Evolutionary conservation across 805 yeast genomes (phyloP), one percentile per base, ranked within the genome.

Genomic region (Saturnispora quitensis): DNA sequence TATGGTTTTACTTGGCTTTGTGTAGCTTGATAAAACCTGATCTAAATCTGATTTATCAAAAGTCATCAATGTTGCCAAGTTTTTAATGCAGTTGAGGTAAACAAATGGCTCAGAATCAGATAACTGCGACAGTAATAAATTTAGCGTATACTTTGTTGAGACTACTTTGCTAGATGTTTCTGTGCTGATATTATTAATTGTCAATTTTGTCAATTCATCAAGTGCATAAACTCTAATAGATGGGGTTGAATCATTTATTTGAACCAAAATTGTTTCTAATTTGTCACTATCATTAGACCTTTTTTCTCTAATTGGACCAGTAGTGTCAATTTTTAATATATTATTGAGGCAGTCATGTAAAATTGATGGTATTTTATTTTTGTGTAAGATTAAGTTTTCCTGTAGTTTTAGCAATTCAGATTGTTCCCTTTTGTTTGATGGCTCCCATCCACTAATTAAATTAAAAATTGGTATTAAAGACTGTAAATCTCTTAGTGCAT

Each of bases 171-270:
- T 17, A 4, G 10, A n/a, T 38, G 42, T 9, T 8, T 13, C 34
- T 12, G 34, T 31, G 12, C 5, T 25, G 35, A 71, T 31, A 64
- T 67, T 42, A 80, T 72, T 43, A 1, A 50, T 47, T 2, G 55
- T 51, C 43, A 89, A 69, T 51, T 75, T 73, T 28, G 88, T 71
- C 31, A 91, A 65, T 24, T 82, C 65, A 55, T 77, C 78, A 8
- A 93, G 68, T 0, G 98, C 98, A 65, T 86, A 89, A 0, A 95
- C 98, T 50, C 89, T 73, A 2, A 91, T 78, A 0, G 98, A 96
- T 3, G 86, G 82, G 43, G 85, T 68, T 0, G 90, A 86, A 65
- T 90, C 96, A 51, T 80, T 81, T 43, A 93, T 65, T 53, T 82
- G 78, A 1, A 76, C 70, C 36, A 87, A 68, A 0, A 96, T 96